Evolutionary conservation across 805 yeast species (phyloP).

Genomic region (Lipomyces orientalis): DNA sequence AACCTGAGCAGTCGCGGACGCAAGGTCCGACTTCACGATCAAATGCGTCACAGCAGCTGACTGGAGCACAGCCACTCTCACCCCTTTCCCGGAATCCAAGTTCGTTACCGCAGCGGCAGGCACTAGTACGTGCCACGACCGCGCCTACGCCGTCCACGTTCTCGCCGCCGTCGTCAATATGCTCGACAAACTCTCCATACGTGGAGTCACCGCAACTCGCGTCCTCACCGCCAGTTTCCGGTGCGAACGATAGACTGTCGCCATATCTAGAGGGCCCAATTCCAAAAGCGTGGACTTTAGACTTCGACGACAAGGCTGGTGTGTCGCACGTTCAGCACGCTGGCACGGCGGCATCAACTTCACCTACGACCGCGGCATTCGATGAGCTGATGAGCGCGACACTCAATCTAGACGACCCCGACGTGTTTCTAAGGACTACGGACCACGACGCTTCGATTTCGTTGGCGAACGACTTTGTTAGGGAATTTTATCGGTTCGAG

Average conservation of each 20-base stretch:
- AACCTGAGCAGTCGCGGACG: not conserved
- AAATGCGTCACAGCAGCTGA: not conserved
- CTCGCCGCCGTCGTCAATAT: conserved; percentile 26
- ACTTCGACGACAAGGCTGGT: not conserved
- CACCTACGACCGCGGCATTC: conserved; percentile 21
- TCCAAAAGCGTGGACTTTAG: conserved; percentile 29
- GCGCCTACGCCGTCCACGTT: conserved; percentile 17
- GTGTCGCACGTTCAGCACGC: not conserved
- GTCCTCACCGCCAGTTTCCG: conserved; percentile 34
- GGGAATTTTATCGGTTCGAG: conserved; percentile 31
- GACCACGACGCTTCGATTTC: conserved; percentile 18
- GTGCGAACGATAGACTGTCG: conserved; percentile 8
- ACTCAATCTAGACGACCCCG: conserved; percentile 17
- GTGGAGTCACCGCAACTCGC: conserved; percentile 29
- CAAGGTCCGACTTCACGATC: conserved; percentile 1
- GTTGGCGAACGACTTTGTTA: conserved; percentile 30
- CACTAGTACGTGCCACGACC: conserved; percentile 13
- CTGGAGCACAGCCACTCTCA: not conserved
- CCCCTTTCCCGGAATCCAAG: conserved; percentile 7
- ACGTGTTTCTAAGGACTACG: not conserved
- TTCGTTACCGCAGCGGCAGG: conserved; percentile 16
- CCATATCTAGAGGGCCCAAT: conserved; percentile 8
- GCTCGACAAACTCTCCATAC: conserved; percentile 28
- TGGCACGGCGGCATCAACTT: conserved; percentile 5
- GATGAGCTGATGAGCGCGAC: conserved; percentile 30